phyloP scores from a whole-genome alignment of 768 basidiomycete genomes.

The Albatrellus ellisii region DNA sequence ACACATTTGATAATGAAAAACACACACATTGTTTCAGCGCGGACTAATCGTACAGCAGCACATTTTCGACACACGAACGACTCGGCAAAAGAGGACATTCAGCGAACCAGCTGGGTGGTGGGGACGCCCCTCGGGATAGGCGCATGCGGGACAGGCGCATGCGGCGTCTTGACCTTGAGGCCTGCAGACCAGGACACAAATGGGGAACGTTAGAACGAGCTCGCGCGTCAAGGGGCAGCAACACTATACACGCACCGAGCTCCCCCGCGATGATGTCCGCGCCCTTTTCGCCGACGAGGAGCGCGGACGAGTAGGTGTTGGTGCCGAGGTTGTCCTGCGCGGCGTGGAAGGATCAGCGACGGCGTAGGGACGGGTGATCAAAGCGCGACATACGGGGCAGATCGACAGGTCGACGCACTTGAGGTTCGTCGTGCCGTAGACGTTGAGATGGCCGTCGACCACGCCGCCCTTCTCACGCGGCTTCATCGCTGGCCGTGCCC shows the following conservation, averaged over 20 bases:
- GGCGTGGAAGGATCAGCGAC: not conserved
- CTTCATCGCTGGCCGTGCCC: slow-evolving; percentile 39
- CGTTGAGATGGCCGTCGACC: slow-evolving; percentile 48
- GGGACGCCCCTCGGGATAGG: slow-evolving; percentile 41
- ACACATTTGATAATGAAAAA: no score
- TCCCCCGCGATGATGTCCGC: slow-evolving; percentile 48
- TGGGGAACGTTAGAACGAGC: not conserved
- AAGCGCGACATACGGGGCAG: slow-evolving; percentile 38
- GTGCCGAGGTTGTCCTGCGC: slow-evolving; percentile 53
- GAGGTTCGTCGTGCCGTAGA: slow-evolving; percentile 54
- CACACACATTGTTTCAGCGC: no score
- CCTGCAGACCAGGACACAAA: no score
- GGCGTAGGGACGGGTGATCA: not conserved
- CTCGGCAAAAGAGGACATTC: not conserved
- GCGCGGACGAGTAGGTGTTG: slow-evolving; percentile 60
- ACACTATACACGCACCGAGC: no score
- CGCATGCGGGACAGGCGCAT: slow-evolving; percentile 59
- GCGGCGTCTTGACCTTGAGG: slow-evolving; percentile 46
- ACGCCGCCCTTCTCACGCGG: slow-evolving; percentile 53
- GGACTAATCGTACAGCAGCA: no score
- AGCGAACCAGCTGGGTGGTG: slow-evolving; percentile 26
- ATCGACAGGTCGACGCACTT: slow-evolving; percentile 59
- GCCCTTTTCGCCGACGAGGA: slow-evolving; percentile 60
- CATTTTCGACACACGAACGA: no score
- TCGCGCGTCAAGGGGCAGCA: slow-evolving; percentile 27